A percentile compares a stretch with the other conserved stretches of the same genome.
phyloP scores from a whole-genome alignment of 805 yeast species.

The Saturnispora kantuleensis region DNA sequence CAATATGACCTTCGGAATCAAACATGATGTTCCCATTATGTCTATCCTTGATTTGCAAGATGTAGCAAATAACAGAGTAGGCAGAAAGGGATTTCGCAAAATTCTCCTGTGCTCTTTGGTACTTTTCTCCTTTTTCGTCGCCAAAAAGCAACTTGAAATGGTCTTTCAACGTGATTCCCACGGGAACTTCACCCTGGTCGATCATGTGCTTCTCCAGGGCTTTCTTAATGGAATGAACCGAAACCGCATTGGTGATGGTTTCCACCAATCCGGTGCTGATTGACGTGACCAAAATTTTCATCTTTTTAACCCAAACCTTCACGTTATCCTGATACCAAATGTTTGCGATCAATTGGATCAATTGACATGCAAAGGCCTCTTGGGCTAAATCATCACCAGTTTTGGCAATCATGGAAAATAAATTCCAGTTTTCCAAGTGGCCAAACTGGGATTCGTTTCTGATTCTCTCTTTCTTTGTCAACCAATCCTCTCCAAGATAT shows the following conservation, averaged over 20 bases:
- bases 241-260: constrained; percentile 89
- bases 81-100: constrained; percentile 85
- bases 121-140: constrained; percentile 39
- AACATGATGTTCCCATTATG: constrained; percentile 97
- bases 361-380: constrained; percentile 95
- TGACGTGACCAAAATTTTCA: constrained; percentile 88
- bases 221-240: constrained; percentile 90
- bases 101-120: constrained; percentile 69
- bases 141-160: constrained; percentile 78
- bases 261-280: constrained; percentile 89
- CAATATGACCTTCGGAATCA: constrained; percentile 89
- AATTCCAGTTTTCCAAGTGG: constrained; percentile 84
- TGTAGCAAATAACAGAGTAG: constrained; percentile 81
- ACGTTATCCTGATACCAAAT: constrained; percentile 68
- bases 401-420: constrained; percentile 91
- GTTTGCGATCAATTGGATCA: constrained; percentile 76
- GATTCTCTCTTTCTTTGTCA: constrained; percentile 68
- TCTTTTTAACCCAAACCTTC: constrained; percentile 83
- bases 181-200: constrained; percentile 56
- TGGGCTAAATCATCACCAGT: constrained; percentile 94
- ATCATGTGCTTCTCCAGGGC: constrained; percentile 72
- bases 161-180: constrained; percentile 65
- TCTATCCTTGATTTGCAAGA: constrained; percentile 88
- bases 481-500: constrained; percentile 91
- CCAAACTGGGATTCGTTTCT: constrained; percentile 73